Evolutionary conservation across 495 filamentous ascomycete species (phyloP), one percentile per base, ranked within the genome.

Genomic region (Aspergillus diversus): DNA sequence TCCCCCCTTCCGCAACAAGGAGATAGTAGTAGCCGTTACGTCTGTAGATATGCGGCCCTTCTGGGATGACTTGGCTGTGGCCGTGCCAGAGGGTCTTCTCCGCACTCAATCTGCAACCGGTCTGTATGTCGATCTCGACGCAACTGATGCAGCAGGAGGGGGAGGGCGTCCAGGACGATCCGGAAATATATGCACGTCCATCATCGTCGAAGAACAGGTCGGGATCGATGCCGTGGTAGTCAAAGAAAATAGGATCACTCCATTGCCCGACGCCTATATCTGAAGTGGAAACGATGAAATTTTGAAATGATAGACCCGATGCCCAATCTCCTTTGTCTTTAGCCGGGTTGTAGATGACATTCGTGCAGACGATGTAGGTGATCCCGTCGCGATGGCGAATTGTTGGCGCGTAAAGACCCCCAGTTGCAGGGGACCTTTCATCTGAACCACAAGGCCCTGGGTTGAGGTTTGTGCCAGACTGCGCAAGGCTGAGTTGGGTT

Each of bases 11-110:
- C 6, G 54, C 54, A 35, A 56, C 43, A 7, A 56, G 54, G 8
- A 56, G 54, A 31, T 42, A 56, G 17, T 56, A 56, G 33, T n/a
- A 56, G 7, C 16, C 21, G 16, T 56, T 35, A 27, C 33, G 32
- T 37, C 43, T 56, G 35, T 56, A 56, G 33, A 56, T 43, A 43
- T 56, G 54, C 12, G 54, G 54, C 0, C 54, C 54, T 31, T 56
- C 54, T 5, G 53, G 53, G 16, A 55, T 11, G 7, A n/a, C 17
- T 17, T 17, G 11, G 0, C 34, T 56, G 16, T 21, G n/a, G 1
- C 54, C 54, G 4, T 7, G 5, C 54, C 54, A 56, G 2, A 56
- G 11, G 5, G 8, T 16, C 15, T 9, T 42, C 27, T 11, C 1
- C 33, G 7, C n/a, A 16, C 34, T n/a, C 5, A 56, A 9, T 5